Conservation (phyloP, 164 flowering plant genomes). For the Houttuynia cordata region DNA sequence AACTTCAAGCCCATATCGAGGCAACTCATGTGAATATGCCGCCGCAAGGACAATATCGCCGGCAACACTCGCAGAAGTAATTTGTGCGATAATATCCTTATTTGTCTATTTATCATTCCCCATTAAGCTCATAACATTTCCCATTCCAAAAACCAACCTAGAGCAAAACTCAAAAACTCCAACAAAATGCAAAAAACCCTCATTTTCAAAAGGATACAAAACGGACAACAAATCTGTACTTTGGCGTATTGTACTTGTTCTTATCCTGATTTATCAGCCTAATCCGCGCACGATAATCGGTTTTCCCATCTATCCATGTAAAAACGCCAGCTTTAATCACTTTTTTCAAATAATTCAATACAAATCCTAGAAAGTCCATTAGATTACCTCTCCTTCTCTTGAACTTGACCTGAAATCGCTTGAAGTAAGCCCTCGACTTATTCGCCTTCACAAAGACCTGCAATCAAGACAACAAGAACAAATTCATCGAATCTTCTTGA, state of each 20-base stretch:
- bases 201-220: conserved; percentile 46
- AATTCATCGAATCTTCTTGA: too few relatives aligned
- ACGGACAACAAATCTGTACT: conserved; percentile 78
- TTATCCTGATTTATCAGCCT: conserved; percentile 87
- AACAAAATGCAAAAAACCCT: background rate
- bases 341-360: background rate
- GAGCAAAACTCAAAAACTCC: background rate
- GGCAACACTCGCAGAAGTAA: conserved; percentile 66
- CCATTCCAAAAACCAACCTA: background rate
- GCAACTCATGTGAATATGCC: conserved; percentile 82
- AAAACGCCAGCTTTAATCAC: background rate
- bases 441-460: conserved; percentile 43
- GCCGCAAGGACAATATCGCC: conserved; percentile 77
- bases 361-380: background rate
- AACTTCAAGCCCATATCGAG: conserved; percentile 75
- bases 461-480: background rate
- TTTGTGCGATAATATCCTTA: conserved; percentile 72
- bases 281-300: conserved; percentile 82
- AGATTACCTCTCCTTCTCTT: conserved; percentile 46
- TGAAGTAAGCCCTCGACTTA: conserved; percentile 35
- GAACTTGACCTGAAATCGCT: conserved; percentile 41
- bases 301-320: conserved; percentile 59
- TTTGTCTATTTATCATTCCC: conserved; percentile 37
- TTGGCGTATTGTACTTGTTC: conserved; percentile 89
- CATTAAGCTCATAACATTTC: conserved; percentile 19